These are phyloP conservation scores for Fusarium sp. DNA, from an alignment of 2,329 filamentous ascomycete genomes.

Conservation along the genomic window DNA sequence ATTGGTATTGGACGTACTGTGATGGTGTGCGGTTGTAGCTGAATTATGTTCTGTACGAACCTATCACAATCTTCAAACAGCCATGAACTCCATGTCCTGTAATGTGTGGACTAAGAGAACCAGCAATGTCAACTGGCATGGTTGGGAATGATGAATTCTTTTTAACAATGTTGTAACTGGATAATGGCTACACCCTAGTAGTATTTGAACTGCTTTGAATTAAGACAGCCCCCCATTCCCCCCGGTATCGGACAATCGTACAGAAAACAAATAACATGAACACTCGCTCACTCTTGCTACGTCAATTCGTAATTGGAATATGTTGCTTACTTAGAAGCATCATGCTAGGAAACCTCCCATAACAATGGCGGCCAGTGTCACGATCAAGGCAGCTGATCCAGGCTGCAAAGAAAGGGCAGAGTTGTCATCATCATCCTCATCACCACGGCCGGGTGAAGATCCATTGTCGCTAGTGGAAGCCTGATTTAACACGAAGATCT, in stretches of 20 bases:
- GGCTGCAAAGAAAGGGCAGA: conserved; percentile 41
- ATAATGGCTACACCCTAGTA: conserved; percentile 9
- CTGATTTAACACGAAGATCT: conserved; percentile 69
- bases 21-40: conserved; percentile 19
- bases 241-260: not conserved
- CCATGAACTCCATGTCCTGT: not conserved
- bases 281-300: conserved; percentile 2
- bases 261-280: not conserved
- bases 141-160: conserved; percentile 26
- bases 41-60: conserved; percentile 8
- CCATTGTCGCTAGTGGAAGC: conserved; percentile 17
- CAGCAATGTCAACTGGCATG: conserved; percentile 1
- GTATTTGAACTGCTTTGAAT: not conserved
- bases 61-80: not conserved
- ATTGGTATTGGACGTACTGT: conserved; percentile 30
- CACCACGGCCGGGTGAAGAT: conserved; percentile 2
- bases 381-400: conserved; percentile 40
- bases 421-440: conserved; percentile 33
- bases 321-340: conserved; percentile 1
- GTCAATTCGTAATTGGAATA: not conserved
- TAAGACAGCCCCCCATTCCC: not conserved
- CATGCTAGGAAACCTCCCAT: conserved; percentile 50
- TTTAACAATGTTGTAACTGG: conserved; percentile 18
- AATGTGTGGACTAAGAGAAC: not conserved
- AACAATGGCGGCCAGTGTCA: conserved; percentile 48